Evolutionary conservation across 179 eudicot species (phyloP).

Genomic region (Spergularia azorica): DNA sequence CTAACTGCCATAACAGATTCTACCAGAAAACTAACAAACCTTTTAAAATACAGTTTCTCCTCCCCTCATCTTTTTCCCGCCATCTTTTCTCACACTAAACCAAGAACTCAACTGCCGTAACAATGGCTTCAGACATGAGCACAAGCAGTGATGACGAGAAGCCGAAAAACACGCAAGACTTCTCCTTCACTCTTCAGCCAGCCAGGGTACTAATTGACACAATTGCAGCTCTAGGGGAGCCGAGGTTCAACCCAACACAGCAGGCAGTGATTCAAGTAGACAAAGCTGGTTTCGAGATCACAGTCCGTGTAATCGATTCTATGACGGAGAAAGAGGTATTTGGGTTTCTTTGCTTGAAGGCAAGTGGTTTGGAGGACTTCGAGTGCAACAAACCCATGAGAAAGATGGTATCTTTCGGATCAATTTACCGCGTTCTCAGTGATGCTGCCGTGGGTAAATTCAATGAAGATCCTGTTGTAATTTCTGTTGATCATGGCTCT

Average conservation of each 20-base stretch:
- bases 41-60: neutral
- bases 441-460: neutral
- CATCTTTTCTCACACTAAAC: neutral
- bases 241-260: neutral
- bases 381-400: neutral
- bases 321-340: neutral
- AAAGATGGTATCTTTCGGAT: neutral
- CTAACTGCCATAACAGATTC: slow-evolving; percentile 1
- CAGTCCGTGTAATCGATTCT: neutral
- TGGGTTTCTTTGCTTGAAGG: neutral
- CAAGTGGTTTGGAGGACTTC: neutral
- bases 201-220: neutral
- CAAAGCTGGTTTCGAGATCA: neutral
- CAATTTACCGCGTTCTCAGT: neutral
- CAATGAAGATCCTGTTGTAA: neutral
- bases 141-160: no score
- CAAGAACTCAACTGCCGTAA: neutral
- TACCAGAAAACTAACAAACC: slow-evolving; percentile 11
- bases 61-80: neutral
- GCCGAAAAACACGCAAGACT: neutral
- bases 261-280: neutral
- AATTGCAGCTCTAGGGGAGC: neutral
- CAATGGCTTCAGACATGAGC: neutral
- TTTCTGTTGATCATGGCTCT: neutral
- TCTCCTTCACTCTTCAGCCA: neutral